These are phyloP conservation scores for Hibiscus syriacus DNA, from an alignment of 345 rosid genomes.

Conservation along the genomic window DNA sequence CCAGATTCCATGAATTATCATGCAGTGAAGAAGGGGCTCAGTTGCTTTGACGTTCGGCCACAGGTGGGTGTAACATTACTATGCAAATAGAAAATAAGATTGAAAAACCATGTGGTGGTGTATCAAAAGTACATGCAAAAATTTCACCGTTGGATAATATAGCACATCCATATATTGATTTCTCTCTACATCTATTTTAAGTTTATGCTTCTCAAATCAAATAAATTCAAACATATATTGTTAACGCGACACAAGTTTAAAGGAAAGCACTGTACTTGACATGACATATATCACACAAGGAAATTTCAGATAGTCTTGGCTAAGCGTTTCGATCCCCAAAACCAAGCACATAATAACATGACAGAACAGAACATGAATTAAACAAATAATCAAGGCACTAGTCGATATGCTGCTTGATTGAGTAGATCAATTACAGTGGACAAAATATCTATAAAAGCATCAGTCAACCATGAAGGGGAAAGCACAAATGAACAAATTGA, in stretches of 20 bases:
- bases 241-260: background rate
- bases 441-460: background rate
- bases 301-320: background rate
- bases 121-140: slow-evolving; percentile 18
- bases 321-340: background rate
- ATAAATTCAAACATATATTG: background rate
- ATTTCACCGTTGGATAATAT: background rate
- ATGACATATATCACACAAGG: background rate
- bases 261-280: background rate
- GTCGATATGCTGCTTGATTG: background rate
- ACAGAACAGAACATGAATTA: background rate
- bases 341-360: background rate
- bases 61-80: background rate
- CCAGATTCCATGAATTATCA: slow-evolving; percentile 9
- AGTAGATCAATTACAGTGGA: background rate
- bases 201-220: background rate
- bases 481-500: slow-evolving; percentile 1
- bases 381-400: background rate
- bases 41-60: background rate
- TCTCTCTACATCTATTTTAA: background rate
- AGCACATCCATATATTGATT: too few relatives aligned
- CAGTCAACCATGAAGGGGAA: background rate
- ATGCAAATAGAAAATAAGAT: background rate
- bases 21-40: slow-evolving; percentile 13
- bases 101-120: background rate